These are phyloP conservation scores for Pseudopyricularia javanii DNA, from an alignment of 2,329 filamentous ascomycete species.

Conservation along the genomic window DNA sequence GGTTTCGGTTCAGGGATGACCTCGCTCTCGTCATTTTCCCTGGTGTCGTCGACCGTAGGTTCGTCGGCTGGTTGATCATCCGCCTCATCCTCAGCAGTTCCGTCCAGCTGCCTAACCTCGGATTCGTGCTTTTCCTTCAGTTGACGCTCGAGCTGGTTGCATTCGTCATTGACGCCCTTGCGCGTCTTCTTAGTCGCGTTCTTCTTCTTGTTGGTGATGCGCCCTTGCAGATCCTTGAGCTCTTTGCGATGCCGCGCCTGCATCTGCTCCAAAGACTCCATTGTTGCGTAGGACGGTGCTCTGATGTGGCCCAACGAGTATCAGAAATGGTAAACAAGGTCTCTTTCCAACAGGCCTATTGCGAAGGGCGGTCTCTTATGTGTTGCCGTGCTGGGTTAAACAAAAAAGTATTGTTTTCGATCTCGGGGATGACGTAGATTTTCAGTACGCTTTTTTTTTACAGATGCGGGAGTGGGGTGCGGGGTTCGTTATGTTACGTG, in stretches of 20 bases:
- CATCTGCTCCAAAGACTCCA: slow-evolving; percentile 59
- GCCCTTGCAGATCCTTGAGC: slow-evolving; percentile 70
- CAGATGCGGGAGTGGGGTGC: no score
- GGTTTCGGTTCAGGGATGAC: not conserved
- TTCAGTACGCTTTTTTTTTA: no score
- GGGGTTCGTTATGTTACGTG: no score
- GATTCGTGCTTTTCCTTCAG: slow-evolving; percentile 54
- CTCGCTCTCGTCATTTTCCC: not conserved
- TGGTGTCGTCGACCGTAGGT: not conserved
- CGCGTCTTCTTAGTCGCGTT: slow-evolving; percentile 80
- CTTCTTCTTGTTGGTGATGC: slow-evolving; percentile 93
- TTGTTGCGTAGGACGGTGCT: not conserved
- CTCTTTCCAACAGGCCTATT: no score
- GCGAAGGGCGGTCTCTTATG: no score
- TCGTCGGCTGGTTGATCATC: slow-evolving; percentile 3
- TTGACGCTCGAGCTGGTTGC: slow-evolving; percentile 55
- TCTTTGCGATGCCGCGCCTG: slow-evolving; percentile 78
- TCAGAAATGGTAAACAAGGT: no score
- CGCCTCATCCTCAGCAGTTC: slow-evolving; percentile 6
- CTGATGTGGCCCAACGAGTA: not conserved
- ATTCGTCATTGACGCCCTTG: slow-evolving; percentile 66
- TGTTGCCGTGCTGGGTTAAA: no score
- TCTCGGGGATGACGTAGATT: no score
- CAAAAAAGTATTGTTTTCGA: no score
- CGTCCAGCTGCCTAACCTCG: slow-evolving; percentile 37